phyloP scores from a whole-genome alignment of 352 stramenopile genomes.

The Phytophthora meadii region DNA sequence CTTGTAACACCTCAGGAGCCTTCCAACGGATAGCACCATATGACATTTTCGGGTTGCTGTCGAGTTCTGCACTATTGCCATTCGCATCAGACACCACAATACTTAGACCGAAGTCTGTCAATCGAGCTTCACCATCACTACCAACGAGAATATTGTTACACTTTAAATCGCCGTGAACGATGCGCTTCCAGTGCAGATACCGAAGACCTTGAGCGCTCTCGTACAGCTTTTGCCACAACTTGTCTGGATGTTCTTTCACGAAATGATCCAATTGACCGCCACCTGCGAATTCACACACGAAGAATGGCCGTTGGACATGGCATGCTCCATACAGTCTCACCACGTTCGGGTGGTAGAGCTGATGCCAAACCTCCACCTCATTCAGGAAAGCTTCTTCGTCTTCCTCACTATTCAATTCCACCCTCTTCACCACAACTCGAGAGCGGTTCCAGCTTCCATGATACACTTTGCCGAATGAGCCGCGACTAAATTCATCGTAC shows the following conservation, averaged over 20 bases:
- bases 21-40: constrained; percentile 21
- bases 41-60: constrained; percentile 1
- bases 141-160: constrained; percentile 30
- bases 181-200: constrained; percentile 48
- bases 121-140: constrained; percentile 15
- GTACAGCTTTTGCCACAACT: constrained; percentile 21
- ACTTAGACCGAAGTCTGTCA: constrained; percentile 30
- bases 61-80: neutral
- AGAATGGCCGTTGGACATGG: too few species aligned
- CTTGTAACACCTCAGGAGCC: constrained; percentile 19
- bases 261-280: too few species aligned
- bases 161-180: constrained; percentile 84
- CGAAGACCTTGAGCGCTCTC: constrained; percentile 48
- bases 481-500: too few species aligned
- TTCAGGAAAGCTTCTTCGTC: constrained; percentile 18
- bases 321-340: too few species aligned
- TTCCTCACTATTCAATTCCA: constrained; percentile 17
- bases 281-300: too few species aligned
- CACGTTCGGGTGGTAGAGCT: too few species aligned
- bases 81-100: neutral
- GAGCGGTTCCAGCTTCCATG: constrained; percentile 33
- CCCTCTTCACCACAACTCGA: constrained; percentile 29
- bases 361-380: too few species aligned
- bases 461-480: too few species aligned
- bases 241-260: neutral